These are phyloP conservation scores for Solidago caesia DNA, from an alignment of 129 eudicot species.

Conservation along the genomic window DNA sequence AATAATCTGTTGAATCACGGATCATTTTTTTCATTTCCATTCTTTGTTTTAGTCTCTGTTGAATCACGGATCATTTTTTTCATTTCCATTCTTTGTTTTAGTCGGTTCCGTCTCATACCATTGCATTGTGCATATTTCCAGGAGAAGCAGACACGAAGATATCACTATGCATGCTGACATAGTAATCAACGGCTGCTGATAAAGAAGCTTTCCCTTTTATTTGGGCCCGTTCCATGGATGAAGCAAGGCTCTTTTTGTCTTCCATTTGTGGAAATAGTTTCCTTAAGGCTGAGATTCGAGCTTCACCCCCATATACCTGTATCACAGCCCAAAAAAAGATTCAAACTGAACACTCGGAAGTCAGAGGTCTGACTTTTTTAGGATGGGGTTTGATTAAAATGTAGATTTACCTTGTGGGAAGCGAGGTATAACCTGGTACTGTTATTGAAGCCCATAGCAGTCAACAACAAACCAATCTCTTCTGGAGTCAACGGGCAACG, in stretches of 20 bases:
- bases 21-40: not conserved
- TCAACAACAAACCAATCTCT: conserved; percentile 83
- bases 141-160: conserved; percentile 97
- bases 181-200: conserved; percentile 91
- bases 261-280: conserved; percentile 79
- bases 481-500: conserved; percentile 98
- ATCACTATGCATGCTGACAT: conserved; percentile 91
- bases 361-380: conserved; percentile 9
- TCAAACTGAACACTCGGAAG: not conserved
- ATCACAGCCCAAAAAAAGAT: not conserved
- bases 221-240: conserved; percentile 66
- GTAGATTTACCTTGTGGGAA: conserved; percentile 79
- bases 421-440: conserved; percentile 89
- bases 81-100: not conserved
- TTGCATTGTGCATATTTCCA: conserved; percentile 96
- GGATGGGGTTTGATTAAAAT: not conserved
- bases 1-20: not conserved
- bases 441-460: conserved; percentile 85
- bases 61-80: not conserved
- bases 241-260: conserved; percentile 89
- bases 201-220: conserved; percentile 95
- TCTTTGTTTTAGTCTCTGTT: not conserved
- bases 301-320: conserved; percentile 94
- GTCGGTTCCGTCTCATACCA: conserved; percentile 46
- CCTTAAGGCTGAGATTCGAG: conserved; percentile 64